A percentile compares a stretch with the other conserved stretches of the same genome.
Evolutionary conservation across 768 basidiomycete genomes (phyloP).

Genomic region (Crassisporium funariophilum): DNA sequence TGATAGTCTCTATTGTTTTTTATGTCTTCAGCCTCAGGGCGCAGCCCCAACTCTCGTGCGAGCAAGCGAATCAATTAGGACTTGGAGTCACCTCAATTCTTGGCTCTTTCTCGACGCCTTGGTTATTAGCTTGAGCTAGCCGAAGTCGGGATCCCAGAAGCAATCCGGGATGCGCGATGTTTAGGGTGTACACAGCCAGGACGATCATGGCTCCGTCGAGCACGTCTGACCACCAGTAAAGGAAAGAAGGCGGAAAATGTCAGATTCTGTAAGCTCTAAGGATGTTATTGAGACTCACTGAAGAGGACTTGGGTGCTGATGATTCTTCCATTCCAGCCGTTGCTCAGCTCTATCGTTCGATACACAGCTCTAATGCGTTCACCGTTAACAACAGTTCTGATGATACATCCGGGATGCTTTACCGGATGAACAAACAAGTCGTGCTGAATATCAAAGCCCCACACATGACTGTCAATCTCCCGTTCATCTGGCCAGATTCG

Average conservation of each 20-base stretch:
- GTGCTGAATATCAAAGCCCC: constrained; percentile 36
- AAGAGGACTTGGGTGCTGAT: constrained; percentile 43
- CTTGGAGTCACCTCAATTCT: too few species aligned
- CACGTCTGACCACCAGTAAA: too few species aligned
- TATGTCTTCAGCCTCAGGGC: too few species aligned
- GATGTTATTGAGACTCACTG: constrained; percentile 23
- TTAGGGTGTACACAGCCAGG: constrained; percentile 30
- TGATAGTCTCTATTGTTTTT: too few species aligned
- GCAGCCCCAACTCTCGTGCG: too few species aligned
- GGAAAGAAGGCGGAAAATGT: too few species aligned
- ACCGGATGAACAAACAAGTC: constrained; percentile 44
- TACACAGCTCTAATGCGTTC: constrained; percentile 43
- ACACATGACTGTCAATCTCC: constrained; percentile 25
- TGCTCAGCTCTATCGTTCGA: constrained; percentile 46
- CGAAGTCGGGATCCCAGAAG: too few species aligned
- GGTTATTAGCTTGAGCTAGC: too few species aligned
- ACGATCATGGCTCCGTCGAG: constrained; percentile 31
- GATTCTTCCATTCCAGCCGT: constrained; percentile 49
- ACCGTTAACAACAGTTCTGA: background rate
- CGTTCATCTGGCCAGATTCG: background rate
- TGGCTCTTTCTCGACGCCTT: too few species aligned
- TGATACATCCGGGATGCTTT: background rate
- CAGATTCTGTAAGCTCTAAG: too few species aligned
- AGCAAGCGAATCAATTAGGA: too few species aligned
- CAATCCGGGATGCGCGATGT: constrained; percentile 30